Evolutionary conservation across 2,329 filamentous ascomycete species (phyloP).

Genomic region (Rutstroemia sp.): DNA sequence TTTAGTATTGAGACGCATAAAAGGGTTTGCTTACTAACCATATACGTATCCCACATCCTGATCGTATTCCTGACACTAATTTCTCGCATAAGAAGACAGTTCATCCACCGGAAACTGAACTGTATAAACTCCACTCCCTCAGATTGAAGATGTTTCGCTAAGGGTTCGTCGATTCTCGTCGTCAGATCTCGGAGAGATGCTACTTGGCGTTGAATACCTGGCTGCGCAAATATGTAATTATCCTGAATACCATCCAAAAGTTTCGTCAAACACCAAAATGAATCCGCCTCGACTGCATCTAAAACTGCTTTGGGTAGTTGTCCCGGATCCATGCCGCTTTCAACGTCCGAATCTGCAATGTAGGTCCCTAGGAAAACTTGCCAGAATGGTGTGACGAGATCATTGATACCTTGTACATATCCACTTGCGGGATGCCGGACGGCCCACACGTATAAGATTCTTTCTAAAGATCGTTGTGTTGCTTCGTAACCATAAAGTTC

Average conservation of each 20-base stretch:
- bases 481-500: constrained; percentile 94
- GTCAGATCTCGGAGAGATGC: constrained; percentile 83
- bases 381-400: constrained; percentile 95
- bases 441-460: constrained; percentile 95
- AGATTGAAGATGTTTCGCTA: constrained; percentile 82
- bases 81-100: constrained; percentile 95
- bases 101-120: constrained; percentile 99
- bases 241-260: constrained; percentile 98
- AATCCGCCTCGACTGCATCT: constrained; percentile 94
- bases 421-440: constrained; percentile 95
- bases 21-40: constrained; percentile 50
- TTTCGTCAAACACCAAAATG: constrained; percentile 97
- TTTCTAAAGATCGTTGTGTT: constrained; percentile 86
- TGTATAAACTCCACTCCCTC: constrained; percentile 98
- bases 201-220: constrained; percentile 92
- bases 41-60: constrained; percentile 98
- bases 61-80: constrained; percentile 95
- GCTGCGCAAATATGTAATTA: constrained; percentile 97
- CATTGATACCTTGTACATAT: constrained; percentile 98
- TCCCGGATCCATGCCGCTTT: constrained; percentile 92
- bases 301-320: constrained; percentile 85
- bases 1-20: background rate
- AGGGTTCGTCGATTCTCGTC: constrained; percentile 72
- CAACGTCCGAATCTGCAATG: constrained; percentile 88
- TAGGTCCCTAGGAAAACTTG: constrained; percentile 94